Evolutionary conservation across 345 rosid species (phyloP), one percentile per base, ranked within the genome.

Genomic region (Erysimum cheiranthoides): DNA sequence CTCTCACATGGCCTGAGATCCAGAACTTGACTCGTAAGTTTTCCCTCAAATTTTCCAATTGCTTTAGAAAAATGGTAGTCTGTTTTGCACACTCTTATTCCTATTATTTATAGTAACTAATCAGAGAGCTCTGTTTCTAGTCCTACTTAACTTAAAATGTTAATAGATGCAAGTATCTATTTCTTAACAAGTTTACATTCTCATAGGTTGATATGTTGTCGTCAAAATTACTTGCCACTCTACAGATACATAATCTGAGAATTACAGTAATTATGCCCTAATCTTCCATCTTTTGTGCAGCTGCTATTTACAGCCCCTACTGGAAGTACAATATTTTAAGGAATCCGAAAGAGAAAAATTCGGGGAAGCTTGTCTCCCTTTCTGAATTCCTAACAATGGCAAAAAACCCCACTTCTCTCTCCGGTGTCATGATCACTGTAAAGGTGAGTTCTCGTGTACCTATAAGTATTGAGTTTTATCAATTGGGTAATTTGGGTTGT

Each of bases 321-420:
- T 6, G n/a, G 5, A 2, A 0, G 0, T 91, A 3, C 63, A 0
- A 0, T 0, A 5, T 91, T 73, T 73, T 5, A 32, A 87, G n/a
- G n/a, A n/a, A 90, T 80, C 96, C 96, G 0, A 79, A 58, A n/a
- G 66, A 51, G 79, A 80, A 1, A 82, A 77, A 45, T 67, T 80
- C 67, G 14, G 96, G 96, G 61, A 80, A 50, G 1, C 80, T 88
- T 39, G 21, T 87, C 6, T 73, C 76, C 0, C 76, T 93, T 76
- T 76, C 85, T 18, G 89, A 87, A 13, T 93, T 93, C 76, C 76
- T 93, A 70, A 76, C 10, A n/a, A n/a, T 90, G 86, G 85, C 93
- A 38, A 87, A 75, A 38, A 87, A 78, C 14, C 27, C 85, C 12
- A 81, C 62, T 78, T 81, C 97, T 53, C 81, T 93, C 62, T 72